A percentile compares a stretch with the other conserved stretches of the same genome.
Conservation (phyloP, 345 rosid species). For the Acer campestre region DNA sequence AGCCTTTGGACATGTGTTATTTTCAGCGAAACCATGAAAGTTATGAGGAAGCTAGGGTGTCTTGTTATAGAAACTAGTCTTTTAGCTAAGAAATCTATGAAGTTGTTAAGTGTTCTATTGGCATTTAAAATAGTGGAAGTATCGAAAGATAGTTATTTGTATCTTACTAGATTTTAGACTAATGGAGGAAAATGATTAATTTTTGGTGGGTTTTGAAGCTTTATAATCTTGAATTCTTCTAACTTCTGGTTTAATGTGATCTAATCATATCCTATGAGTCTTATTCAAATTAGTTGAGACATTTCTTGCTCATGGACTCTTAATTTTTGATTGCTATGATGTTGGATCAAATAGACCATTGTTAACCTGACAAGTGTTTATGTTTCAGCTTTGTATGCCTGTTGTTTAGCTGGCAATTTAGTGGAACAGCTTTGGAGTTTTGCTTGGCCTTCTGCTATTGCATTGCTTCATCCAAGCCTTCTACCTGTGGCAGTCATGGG, state of each 20-base stretch:
- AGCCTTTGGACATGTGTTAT: not conserved
- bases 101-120: not conserved
- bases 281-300: not conserved
- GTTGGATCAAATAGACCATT: not conserved
- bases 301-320: slow-evolving; percentile 4
- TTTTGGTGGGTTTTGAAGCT: not conserved
- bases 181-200: not conserved
- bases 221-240: too few species aligned
- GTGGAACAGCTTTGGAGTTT: slow-evolving; percentile 96
- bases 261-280: not conserved
- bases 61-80: not conserved
- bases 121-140: not conserved
- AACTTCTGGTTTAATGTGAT: not conserved
- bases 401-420: slow-evolving; percentile 74
- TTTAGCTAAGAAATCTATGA: not conserved
- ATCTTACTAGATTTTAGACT: not conserved
- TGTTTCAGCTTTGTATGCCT: slow-evolving; percentile 71
- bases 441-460: slow-evolving; percentile 97
- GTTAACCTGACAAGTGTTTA: slow-evolving; percentile 17
- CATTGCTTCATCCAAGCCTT: slow-evolving; percentile 90
- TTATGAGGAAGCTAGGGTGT: not conserved
- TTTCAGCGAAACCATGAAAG: not conserved
- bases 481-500: slow-evolving; percentile 94
- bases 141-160: not conserved
- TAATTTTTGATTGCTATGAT: not conserved